phyloP scores from a whole-genome alignment of 306 rosid species.

The Quercus suber region DNA sequence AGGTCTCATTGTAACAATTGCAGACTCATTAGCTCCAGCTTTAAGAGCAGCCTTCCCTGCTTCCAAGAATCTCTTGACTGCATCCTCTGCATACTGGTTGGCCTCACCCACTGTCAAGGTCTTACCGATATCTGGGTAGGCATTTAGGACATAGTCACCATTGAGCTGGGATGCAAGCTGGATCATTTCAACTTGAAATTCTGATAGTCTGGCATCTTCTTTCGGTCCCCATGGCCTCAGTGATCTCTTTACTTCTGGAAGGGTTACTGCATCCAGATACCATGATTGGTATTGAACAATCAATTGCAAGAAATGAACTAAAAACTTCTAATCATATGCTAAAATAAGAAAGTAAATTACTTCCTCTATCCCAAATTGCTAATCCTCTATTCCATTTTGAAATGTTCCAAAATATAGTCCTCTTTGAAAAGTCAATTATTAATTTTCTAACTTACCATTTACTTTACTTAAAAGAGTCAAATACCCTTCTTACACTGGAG shows the following conservation, averaged over 20 bases:
- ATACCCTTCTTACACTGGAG: no score
- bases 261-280: constrained; percentile 50
- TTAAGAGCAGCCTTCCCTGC: constrained; percentile 77
- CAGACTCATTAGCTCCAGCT: constrained; percentile 89
- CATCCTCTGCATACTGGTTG: constrained; percentile 84
- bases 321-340: neutral
- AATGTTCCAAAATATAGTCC: no score
- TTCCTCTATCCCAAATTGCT: no score
- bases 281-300: constrained; percentile 1
- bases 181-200: constrained; percentile 82
- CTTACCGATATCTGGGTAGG: constrained; percentile 76
- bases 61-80: constrained; percentile 86
- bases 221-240: constrained; percentile 74
- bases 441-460: no score
- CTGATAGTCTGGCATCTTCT: constrained; percentile 72
- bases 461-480: no score
- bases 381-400: no score
- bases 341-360: neutral
- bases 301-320: constrained; percentile 5
- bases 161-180: constrained; percentile 96
- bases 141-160: constrained; percentile 72
- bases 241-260: constrained; percentile 55
- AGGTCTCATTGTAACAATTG: constrained; percentile 89
- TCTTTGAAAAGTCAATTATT: no score
- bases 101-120: constrained; percentile 79